Percentiles rank a stretch among this genome's conserved stretches.
phyloP scores from a whole-genome alignment of 257 asterid species.

The Fraxinus cuspidata region DNA sequence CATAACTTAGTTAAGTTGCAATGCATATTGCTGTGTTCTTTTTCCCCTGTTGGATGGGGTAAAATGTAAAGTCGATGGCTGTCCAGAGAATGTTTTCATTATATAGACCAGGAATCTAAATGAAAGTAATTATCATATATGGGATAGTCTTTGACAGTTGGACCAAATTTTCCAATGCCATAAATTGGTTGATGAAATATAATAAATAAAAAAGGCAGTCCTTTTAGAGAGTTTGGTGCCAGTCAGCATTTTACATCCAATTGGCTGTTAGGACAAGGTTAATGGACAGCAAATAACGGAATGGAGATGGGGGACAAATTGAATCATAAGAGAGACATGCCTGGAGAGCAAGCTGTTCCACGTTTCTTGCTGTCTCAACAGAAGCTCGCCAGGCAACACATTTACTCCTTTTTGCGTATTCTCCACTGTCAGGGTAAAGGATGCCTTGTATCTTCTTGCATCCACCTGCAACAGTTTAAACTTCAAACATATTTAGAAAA shows the following conservation, averaged over 20 bases:
- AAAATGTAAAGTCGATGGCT: conserved; percentile 3
- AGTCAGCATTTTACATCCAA: conserved; percentile 1
- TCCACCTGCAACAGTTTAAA: conserved; percentile 63
- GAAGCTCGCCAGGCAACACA: conserved; percentile 87
- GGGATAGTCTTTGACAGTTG: neutral
- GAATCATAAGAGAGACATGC: conserved; percentile 39
- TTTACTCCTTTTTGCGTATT: conserved; percentile 76
- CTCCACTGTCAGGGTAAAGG: conserved; percentile 82
- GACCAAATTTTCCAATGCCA: neutral
- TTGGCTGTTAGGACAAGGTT: conserved; percentile 11
- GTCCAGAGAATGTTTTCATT: conserved; percentile 22
- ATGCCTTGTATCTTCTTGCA: conserved; percentile 77
- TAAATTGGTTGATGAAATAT: conserved; percentile 9
- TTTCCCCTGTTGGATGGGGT: conserved; percentile 14
- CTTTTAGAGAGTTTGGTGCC: conserved; percentile 19
- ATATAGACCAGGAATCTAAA: conserved; percentile 10
- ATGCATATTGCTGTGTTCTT: conserved; percentile 15
- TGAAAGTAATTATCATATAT: conserved; percentile 2
- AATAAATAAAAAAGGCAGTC: conserved; percentile 1
- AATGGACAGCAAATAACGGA: neutral
- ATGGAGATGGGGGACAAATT: conserved; percentile 3
- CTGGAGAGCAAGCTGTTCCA: conserved; percentile 92
- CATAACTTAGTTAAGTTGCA: conserved; percentile 20
- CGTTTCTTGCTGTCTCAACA: conserved; percentile 76
- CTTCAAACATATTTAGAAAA: conserved; percentile 29